Percentiles rank a stretch among this genome's conserved stretches.
These are phyloP conservation scores for Sclerotinia subarctica DNA, from an alignment of 2,329 filamentous ascomycete species.

Conservation along the genomic window DNA sequence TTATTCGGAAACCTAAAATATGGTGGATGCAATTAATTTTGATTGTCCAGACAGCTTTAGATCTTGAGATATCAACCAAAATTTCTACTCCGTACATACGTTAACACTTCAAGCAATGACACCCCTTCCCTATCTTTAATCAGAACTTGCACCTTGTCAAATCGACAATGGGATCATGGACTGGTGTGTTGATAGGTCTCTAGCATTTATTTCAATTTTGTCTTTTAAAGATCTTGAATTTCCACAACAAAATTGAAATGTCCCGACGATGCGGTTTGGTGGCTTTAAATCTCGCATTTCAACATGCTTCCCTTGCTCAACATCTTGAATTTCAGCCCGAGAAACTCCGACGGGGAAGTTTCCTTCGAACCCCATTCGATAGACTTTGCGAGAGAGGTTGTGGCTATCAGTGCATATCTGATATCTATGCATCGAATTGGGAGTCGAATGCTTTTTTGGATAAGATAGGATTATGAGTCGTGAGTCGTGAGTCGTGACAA, in stretches of 20 bases:
- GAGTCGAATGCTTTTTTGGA: too few species aligned
- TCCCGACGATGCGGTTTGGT: background rate
- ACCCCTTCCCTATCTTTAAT: too few species aligned
- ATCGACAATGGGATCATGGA: background rate
- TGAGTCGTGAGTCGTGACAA: background rate
- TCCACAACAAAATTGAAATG: background rate
- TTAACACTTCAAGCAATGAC: too few species aligned
- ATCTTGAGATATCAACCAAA: too few species aligned
- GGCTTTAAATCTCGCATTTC: background rate
- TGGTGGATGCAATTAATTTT: too few species aligned
- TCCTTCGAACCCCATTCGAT: background rate
- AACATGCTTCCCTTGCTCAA: background rate
- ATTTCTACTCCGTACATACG: too few species aligned
- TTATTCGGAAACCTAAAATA: too few species aligned
- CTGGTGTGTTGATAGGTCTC: background rate
- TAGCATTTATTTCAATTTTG: too few species aligned
- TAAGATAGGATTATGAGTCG: too few species aligned
- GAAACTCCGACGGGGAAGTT: background rate
- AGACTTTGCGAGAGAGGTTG: background rate
- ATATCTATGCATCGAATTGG: too few species aligned
- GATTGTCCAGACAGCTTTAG: too few species aligned
- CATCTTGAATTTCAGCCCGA: background rate
- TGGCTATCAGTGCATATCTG: background rate
- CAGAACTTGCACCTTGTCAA: background rate
- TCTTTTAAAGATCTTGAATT: background rate